Base-by-base conservation (phyloP, 202 grass and related monocot genomes). In the Brachypodium distachyon region DNA sequence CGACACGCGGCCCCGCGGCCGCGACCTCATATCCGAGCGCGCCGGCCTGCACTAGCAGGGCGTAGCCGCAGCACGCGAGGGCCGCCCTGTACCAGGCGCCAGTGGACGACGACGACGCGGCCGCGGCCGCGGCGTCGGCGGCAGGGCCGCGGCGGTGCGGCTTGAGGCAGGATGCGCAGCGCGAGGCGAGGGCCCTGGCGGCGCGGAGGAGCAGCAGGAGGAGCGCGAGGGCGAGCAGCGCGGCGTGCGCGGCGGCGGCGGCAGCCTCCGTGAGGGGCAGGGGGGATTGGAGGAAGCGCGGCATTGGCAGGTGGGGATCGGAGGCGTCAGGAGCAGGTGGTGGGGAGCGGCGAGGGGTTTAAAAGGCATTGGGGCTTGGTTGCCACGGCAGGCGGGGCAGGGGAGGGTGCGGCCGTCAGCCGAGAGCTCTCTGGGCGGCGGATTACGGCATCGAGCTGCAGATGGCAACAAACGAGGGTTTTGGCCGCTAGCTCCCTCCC, bases 321-420 rank as follows among this genome's bases (percentile, higher is more conserved):
- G 77, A 29, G 62, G 49, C 26, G 61, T 78, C 42, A 54, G 85
- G 50, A 77, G n/a, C n/a, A n/a, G 19, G 65, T 4, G 18, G 22
- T 18, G 82, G 67, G 37, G 66, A 28, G 65, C 81, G 67, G 80
- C 76, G 73, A 59, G 69, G 79, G 85, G 81, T 70, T 77, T 77
- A 89, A 89, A 77, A 87, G 88, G 82, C 74, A 88, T 86, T 52
- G 79, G 63, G 63, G 55, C n/a, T n/a, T n/a, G 63, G 81, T 83
- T 53, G 78, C 81, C 75, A 83, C 82, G 79, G 54, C 64, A 64
- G 47, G 47, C 10, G 22, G 47, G 31, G 36, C 22, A 67, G 63
- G 44, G 13, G 33, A 23, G 54, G 72, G 64, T 39, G 72, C 55
- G 56, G 46, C 57, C 54, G 52, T n/a, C 69, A 71, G 36, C 19